phyloP scores from a whole-genome alignment of 257 asterid species.

The Ajuga chamaepitys region DNA sequence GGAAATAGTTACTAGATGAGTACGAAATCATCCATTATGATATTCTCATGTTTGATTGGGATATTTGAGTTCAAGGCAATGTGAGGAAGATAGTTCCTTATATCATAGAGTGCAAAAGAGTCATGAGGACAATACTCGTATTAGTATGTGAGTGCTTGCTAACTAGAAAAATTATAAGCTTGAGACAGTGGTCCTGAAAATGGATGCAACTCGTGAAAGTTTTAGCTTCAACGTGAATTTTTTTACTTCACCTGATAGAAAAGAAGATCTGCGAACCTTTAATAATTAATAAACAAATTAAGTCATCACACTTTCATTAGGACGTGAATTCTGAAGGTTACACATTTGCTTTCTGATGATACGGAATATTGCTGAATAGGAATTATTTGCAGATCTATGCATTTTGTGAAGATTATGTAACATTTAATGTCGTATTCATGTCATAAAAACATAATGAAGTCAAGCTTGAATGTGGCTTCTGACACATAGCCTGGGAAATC shows the following conservation, averaged over 20 bases:
- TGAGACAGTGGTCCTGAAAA: neutral
- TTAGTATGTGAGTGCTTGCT: neutral
- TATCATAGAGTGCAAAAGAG: neutral
- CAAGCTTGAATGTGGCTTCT: neutral
- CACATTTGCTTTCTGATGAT: neutral
- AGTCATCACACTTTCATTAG: too few species aligned
- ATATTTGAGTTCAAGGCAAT: neutral
- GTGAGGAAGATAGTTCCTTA: neutral
- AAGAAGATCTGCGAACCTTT: neutral
- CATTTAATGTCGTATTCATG: neutral
- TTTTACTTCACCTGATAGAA: neutral
- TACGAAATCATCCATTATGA: neutral
- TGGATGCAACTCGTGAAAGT: neutral
- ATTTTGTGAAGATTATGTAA: neutral
- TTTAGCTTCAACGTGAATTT: neutral
- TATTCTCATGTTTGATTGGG: neutral
- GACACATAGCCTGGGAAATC: neutral
- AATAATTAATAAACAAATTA: too few species aligned
- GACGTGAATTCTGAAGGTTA: neutral
- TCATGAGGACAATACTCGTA: neutral
- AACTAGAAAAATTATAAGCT: neutral
- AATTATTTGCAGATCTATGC: neutral
- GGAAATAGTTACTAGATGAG: neutral
- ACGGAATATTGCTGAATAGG: neutral
- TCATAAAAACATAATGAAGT: neutral